Evolutionary conservation across 2,329 filamentous ascomycete species (phyloP), one percentile per base, ranked within the genome.

Genomic region (Pseudogymnoascus sp.): DNA sequence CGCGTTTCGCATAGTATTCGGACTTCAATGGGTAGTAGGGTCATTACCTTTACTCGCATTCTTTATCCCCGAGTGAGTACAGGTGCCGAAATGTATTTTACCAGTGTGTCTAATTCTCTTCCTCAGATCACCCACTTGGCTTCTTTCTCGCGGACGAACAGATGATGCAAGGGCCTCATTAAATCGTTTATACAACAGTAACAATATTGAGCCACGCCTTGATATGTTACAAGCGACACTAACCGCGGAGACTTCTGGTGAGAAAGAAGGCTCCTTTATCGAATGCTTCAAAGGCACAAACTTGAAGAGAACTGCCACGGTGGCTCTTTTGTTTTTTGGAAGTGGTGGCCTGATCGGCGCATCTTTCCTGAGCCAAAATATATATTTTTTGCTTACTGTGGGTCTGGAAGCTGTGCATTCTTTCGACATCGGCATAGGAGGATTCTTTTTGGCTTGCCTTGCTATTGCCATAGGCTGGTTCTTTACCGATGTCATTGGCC

Each of bases 221-320:
- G 62, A 65, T 20, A 37, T 61, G 18, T 63, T 66, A 25, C 50
- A 61, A 57, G 8, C 61, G n/a, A 50, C 39, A 43, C 12, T 43
- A 18, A 25, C 20, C 12, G 39, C 20, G 4, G 39, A 43, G 39
- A 36, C 36, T 8, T 14, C 14, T 2, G 58, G 58, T 36, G 53
- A 57, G 15, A 25, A 43, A 43, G 39, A 36, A 20, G 33, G 62
- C 20, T 68, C 67, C 0, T 75, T 71, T 60, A 38, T 64, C 1
- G 69, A 43, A 37, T 75, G 73, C 64, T 75, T 76, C 68, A 60
- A 68, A 50, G 66, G 66, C n/a, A 63, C 64, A 1, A 70, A 75
- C 62, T 64, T 69, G 25, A 71, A 70, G 59, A 69, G 74, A 18
- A 75, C 74, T 0, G 64, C 74, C 12, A 75, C 75, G 47, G 71